phyloP scores from a whole-genome alignment of 345 rosid genomes.

The Melastoma malabathricum region DNA sequence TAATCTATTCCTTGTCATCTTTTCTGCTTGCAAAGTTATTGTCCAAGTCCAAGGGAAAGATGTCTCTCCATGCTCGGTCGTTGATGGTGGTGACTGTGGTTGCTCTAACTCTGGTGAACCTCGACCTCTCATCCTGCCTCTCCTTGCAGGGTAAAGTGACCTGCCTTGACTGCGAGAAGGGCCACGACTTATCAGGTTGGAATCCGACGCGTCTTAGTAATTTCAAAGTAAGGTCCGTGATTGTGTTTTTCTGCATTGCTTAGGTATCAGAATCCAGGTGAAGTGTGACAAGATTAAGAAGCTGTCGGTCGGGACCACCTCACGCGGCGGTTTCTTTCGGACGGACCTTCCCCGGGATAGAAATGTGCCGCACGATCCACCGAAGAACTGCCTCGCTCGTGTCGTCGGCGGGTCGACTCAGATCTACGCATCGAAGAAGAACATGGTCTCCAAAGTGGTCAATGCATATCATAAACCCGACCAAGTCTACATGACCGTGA shows the following conservation, averaged over 20 bases:
- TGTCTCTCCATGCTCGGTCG: slow-evolving; percentile 19
- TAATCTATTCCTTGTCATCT: neutral
- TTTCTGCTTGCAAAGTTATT: neutral
- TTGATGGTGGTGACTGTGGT: slow-evolving; percentile 18
- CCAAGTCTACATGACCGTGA: slow-evolving; percentile 30
- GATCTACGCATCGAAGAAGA: slow-evolving; percentile 35
- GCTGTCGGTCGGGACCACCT: slow-evolving; percentile 24
- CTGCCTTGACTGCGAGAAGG: slow-evolving; percentile 44
- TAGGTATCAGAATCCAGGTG: slow-evolving; percentile 49
- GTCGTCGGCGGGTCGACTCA: slow-evolving; percentile 45
- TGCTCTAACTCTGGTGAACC: slow-evolving; percentile 20
- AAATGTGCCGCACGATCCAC: neutral
- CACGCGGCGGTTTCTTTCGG: slow-evolving; percentile 41
- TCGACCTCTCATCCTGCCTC: slow-evolving; percentile 25
- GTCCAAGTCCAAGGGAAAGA: slow-evolving; percentile 5
- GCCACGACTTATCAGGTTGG: slow-evolving; percentile 51
- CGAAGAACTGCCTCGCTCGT: slow-evolving; percentile 39
- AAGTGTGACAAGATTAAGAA: slow-evolving; percentile 43
- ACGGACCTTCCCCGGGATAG: slow-evolving; percentile 32
- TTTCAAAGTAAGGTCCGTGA: neutral
- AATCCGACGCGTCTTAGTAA: neutral
- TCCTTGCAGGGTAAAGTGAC: slow-evolving; percentile 41
- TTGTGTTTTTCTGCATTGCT: neutral
- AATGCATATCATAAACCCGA: slow-evolving; percentile 2
- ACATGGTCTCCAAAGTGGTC: slow-evolving; percentile 35